phyloP scores from a whole-genome alignment of 2,329 filamentous ascomycete species.

The Atkinsonella hypoxylon region DNA sequence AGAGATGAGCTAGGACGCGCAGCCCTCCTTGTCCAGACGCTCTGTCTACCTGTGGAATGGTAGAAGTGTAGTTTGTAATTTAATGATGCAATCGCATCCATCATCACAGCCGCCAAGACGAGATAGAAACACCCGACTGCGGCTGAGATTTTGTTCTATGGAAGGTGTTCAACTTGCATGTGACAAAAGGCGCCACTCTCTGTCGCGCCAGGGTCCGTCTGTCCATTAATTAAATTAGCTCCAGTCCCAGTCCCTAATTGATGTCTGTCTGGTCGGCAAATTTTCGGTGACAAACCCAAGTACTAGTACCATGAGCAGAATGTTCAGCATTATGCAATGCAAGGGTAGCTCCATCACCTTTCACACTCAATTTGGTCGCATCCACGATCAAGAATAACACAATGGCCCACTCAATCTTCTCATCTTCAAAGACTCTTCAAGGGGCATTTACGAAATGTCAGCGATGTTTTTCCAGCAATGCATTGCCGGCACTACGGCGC shows the following conservation, averaged over 20 bases:
- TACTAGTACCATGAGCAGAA: neutral
- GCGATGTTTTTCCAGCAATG: slow-evolving; percentile 28
- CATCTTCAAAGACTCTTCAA: slow-evolving; percentile 24
- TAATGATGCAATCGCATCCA: neutral
- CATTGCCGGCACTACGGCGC: slow-evolving; percentile 21
- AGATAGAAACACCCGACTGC: neutral
- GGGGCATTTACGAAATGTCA: slow-evolving; percentile 23
- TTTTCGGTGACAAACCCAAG: slow-evolving; percentile 6
- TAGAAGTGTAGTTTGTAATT: too few species aligned
- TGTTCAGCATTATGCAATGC: neutral
- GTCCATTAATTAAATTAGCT: neutral
- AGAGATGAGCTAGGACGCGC: neutral
- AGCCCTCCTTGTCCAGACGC: neutral
- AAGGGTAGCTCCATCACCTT: neutral
- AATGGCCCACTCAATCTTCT: slow-evolving; percentile 27
- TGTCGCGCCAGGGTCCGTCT: neutral
- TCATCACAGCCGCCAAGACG: neutral
- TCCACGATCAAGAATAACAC: slow-evolving; percentile 2
- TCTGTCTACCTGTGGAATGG: neutral
- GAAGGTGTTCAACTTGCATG: neutral
- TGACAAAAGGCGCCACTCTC: neutral
- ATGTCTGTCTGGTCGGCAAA: slow-evolving; percentile 10
- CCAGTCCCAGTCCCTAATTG: too few species aligned
- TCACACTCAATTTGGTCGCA: neutral
- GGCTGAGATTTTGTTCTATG: neutral